Percentiles rank a stretch among this genome's conserved stretches.
These are phyloP conservation scores for Flaveria sonorensis DNA, from an alignment of 129 eudicot genomes.

Conservation along the genomic window DNA sequence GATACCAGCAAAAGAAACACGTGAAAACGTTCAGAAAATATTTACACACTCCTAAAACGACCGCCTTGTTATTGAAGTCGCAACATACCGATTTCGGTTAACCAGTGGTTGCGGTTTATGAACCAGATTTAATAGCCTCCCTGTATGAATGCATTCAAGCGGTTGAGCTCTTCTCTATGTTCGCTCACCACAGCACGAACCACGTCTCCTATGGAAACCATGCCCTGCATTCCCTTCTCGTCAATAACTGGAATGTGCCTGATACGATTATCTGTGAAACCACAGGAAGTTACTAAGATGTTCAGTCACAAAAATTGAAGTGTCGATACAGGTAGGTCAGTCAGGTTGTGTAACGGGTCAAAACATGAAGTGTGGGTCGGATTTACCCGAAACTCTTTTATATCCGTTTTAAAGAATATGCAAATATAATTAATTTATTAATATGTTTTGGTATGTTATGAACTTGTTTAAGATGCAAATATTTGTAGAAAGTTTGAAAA, in stretches of 20 bases:
- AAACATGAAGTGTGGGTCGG: too few species aligned
- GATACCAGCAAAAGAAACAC: constrained; percentile 30
- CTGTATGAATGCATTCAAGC: constrained; percentile 90
- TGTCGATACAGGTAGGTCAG: not conserved
- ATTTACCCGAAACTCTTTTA: too few species aligned
- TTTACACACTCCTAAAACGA: constrained; percentile 40
- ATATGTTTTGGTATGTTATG: too few species aligned
- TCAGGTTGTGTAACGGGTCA: too few species aligned
- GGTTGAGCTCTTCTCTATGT: constrained; percentile 91
- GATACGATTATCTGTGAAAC: constrained; percentile 86
- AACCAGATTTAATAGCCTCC: constrained; percentile 84
- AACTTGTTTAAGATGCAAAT: too few species aligned
- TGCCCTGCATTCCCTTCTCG: constrained; percentile 80
- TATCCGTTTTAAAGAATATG: too few species aligned
- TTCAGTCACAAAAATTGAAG: not conserved
- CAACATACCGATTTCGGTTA: not conserved
- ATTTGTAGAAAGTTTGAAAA: too few species aligned
- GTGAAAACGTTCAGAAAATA: constrained; percentile 27
- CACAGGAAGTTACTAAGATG: not conserved
- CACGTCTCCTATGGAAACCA: constrained; percentile 99
- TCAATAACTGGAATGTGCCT: constrained; percentile 97
- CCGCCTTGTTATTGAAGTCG: constrained; percentile 27
- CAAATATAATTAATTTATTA: too few species aligned
- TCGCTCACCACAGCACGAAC: constrained; percentile 99
- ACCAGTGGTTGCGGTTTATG: constrained; percentile 26